Evolutionary conservation across 2,329 filamentous ascomycete species (phyloP).

Genomic region (Aspergillus amoenus): DNA sequence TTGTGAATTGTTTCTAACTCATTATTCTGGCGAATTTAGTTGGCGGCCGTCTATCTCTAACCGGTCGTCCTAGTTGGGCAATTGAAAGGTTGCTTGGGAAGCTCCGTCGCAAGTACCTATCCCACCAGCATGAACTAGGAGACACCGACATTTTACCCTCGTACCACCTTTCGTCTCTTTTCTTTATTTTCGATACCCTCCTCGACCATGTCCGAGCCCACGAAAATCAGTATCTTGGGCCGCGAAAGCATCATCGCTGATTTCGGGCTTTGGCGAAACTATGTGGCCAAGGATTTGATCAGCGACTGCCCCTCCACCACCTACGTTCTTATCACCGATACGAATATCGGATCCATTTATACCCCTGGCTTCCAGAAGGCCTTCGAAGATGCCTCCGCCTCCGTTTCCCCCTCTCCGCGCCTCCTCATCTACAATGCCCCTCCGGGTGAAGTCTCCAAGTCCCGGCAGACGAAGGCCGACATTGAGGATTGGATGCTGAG

Average conservation of each 20-base stretch:
- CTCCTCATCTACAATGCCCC: constrained; percentile 84
- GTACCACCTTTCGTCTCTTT: constrained; percentile 10
- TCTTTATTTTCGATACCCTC: constrained; percentile 3
- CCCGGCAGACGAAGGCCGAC: constrained; percentile 86
- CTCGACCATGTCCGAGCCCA: constrained; percentile 44
- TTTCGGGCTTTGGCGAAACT: constrained; percentile 82
- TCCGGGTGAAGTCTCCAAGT: constrained; percentile 91
- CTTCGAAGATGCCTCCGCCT: constrained; percentile 56
- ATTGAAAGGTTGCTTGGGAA: constrained; percentile 3
- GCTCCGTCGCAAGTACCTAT: constrained; percentile 7
- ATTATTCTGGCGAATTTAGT: not conserved
- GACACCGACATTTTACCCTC: constrained; percentile 12
- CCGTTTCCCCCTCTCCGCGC: constrained; percentile 55
- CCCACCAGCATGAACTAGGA: constrained; percentile 18
- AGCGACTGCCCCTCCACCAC: constrained; percentile 77
- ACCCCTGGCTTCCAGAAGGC: constrained; percentile 70
- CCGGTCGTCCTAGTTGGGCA: not conserved
- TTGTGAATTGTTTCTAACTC: not conserved
- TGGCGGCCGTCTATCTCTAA: not conserved
- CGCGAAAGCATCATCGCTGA: constrained; percentile 90
- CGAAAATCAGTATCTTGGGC: constrained; percentile 77
- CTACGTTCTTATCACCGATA: constrained; percentile 95
- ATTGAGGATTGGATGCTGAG: constrained; percentile 97
- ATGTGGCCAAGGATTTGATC: constrained; percentile 78
- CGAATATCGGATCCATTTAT: constrained; percentile 80